Evolutionary conservation across 306 rosid species (phyloP).

Genomic region (Lupinus albus): DNA sequence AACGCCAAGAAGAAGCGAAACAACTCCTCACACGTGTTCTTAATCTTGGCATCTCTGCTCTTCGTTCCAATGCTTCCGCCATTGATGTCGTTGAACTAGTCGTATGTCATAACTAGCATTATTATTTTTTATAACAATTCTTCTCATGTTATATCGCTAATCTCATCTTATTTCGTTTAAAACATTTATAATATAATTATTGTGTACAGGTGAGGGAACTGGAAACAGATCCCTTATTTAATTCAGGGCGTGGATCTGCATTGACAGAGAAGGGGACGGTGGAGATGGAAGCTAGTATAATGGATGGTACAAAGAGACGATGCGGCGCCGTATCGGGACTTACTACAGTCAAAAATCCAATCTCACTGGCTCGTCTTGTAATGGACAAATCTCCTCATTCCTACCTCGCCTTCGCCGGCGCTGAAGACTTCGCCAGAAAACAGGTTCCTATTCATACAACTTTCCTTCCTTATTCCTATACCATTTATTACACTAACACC

Average conservation of each 20-base stretch:
- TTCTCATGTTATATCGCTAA: neutral
- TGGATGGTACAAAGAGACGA: conserved; percentile 85
- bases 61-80: conserved; percentile 72
- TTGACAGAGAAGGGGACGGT: conserved; percentile 80
- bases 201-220: conserved; percentile 65
- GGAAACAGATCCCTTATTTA: conserved; percentile 83
- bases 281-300: conserved; percentile 96
- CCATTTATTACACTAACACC: too few species aligned
- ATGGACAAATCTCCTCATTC: conserved; percentile 98
- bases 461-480: too few species aligned
- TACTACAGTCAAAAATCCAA: conserved; percentile 76
- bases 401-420: conserved; percentile 86
- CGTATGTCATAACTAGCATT: conserved; percentile 47
- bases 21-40: conserved; percentile 82
- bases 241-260: conserved; percentile 95
- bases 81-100: conserved; percentile 91
- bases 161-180: neutral
- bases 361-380: conserved; percentile 89
- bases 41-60: conserved; percentile 77
- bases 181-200: too few species aligned
- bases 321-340: conserved; percentile 95
- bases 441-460: conserved; percentile 57
- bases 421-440: conserved; percentile 78
- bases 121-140: neutral
- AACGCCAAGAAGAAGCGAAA: conserved; percentile 84